Percentiles rank a stretch among this genome's conserved stretches.
These are phyloP conservation scores for Ogataea henricii DNA, from an alignment of 805 yeast species.

Conservation along the genomic window DNA sequence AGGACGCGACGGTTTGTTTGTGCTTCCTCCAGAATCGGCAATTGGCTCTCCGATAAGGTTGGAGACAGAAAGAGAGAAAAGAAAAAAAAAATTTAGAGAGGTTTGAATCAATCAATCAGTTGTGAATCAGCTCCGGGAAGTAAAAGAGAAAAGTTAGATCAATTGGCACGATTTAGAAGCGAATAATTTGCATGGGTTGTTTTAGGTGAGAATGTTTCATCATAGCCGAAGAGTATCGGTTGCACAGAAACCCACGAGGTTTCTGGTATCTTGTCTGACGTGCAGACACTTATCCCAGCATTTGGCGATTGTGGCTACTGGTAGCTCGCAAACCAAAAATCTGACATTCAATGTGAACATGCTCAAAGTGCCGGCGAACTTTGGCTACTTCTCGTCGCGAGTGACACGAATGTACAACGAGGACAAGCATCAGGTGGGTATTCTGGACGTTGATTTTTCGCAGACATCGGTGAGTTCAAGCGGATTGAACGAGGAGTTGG, in stretches of 20 bases:
- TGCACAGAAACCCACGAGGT: not conserved
- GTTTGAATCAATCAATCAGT: not conserved
- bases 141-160: not conserved
- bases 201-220: not conserved
- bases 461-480: constrained; percentile 7
- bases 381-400: constrained; percentile 80
- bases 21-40: not conserved
- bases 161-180: not conserved
- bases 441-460: constrained; percentile 30
- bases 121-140: not conserved
- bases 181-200: not conserved
- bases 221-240: constrained; percentile 1
- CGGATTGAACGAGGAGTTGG: constrained; percentile 11
- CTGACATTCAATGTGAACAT: constrained; percentile 53
- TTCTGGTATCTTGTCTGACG: not conserved
- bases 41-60: constrained; percentile 1
- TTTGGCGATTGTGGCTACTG: constrained; percentile 26
- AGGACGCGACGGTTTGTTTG: constrained; percentile 1
- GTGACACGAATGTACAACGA: constrained; percentile 80
- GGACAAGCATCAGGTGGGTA: constrained; percentile 69
- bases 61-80: not conserved
- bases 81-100: no score
- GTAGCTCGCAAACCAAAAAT: constrained; percentile 22
- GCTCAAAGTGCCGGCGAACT: constrained; percentile 64
- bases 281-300: constrained; percentile 28